A percentile compares a stretch with the other conserved stretches of the same genome.
Conservation (phyloP, 352 stramenopile genomes). For the Phytopythium aichiense region DNA sequence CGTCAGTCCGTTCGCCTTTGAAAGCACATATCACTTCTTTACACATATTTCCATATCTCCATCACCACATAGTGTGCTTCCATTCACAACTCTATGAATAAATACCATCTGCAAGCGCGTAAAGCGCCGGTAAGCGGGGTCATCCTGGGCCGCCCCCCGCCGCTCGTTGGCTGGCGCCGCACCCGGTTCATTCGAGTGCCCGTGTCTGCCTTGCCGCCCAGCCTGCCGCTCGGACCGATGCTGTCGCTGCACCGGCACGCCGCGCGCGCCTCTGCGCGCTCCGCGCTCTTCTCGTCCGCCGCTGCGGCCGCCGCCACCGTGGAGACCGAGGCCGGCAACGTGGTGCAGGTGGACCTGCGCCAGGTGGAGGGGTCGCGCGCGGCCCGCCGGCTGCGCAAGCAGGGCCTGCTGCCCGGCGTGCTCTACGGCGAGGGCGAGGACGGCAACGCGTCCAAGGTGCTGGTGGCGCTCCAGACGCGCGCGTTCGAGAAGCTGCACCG, state of each 20-base stretch:
- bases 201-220: not conserved
- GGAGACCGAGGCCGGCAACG: constrained; percentile 10
- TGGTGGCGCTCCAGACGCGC: constrained; percentile 69
- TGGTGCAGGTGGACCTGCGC: constrained; percentile 63
- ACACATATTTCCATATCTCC: not conserved
- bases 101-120: not conserved
- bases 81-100: not conserved
- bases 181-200: constrained; percentile 3
- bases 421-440: constrained; percentile 79
- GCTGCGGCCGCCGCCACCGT: constrained; percentile 22
- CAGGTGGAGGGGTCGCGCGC: constrained; percentile 67
- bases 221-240: constrained; percentile 20
- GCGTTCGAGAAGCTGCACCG: constrained; percentile 80
- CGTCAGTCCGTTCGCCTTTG: too few species aligned
- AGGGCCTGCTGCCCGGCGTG: constrained; percentile 74
- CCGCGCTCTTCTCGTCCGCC: constrained; percentile 45
- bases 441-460: constrained; percentile 62
- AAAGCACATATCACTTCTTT: too few species aligned
- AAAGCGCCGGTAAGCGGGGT: not conserved
- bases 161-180: constrained; percentile 7
- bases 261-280: constrained; percentile 28
- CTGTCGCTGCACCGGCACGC: constrained; percentile 45
- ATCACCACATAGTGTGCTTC: not conserved
- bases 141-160: not conserved
- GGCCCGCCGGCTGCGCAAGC: constrained; percentile 75